Conservation (phyloP, 176 grass and related monocot species). For the Typha latifolia region DNA sequence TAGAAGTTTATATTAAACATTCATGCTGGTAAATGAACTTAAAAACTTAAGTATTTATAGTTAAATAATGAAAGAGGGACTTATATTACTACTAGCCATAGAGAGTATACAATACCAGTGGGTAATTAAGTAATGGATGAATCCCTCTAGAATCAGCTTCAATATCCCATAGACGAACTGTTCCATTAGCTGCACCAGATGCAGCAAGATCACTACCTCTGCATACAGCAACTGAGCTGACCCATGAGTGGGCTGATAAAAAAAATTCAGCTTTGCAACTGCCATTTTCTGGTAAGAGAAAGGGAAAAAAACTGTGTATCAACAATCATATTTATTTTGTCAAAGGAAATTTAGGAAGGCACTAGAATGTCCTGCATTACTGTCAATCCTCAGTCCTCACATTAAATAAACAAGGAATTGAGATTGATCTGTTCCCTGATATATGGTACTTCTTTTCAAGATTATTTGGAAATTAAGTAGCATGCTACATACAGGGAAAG, state of each 20-base stretch:
- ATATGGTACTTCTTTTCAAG: no score
- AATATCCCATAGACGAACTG: conserved; percentile 59
- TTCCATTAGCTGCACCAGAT: conserved; percentile 75
- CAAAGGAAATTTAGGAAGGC: not conserved
- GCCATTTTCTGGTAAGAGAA: conserved; percentile 41
- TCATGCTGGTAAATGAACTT: no score
- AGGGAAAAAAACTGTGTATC: conserved; percentile 4
- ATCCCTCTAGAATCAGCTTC: conserved; percentile 65
- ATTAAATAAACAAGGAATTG: no score
- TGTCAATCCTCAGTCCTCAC: no score
- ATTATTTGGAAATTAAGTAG: no score
- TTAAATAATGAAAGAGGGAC: no score
- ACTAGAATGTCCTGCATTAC: no score
- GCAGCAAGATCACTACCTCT: conserved; percentile 78
- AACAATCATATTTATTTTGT: not conserved
- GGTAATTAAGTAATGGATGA: conserved; percentile 38
- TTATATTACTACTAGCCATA: no score
- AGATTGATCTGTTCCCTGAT: no score
- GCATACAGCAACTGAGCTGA: conserved; percentile 59
- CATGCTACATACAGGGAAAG: not conserved
- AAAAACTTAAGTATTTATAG: no score
- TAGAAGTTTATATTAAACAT: no score
- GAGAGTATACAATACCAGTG: conserved; percentile 38
- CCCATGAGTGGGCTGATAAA: conserved; percentile 59
- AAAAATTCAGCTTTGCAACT: conserved; percentile 20